Conservation (phyloP, 768 basidiomycete species). For the Fomitopsis pulvina region DNA sequence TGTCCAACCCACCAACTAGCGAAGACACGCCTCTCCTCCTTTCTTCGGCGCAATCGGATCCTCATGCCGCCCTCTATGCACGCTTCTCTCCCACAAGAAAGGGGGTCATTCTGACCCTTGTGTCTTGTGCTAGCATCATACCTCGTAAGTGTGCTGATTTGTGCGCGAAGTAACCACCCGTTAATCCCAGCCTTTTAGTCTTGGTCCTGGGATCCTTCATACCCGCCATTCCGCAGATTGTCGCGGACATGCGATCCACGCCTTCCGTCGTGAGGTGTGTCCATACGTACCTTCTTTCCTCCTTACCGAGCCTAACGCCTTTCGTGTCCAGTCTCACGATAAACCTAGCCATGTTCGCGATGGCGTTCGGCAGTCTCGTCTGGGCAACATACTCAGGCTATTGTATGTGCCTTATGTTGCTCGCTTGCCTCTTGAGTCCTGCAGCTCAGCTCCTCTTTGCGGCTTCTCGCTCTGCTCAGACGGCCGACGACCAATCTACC, state of each 20-base stretch:
- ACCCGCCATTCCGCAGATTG: slow-evolving; percentile 70
- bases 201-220: slow-evolving; percentile 66
- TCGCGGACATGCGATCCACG: slow-evolving; percentile 53
- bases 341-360: slow-evolving; percentile 41
- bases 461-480: slow-evolving; percentile 30
- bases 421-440: too few relatives aligned
- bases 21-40: neutral
- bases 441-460: neutral
- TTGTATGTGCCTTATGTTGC: too few relatives aligned
- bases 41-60: neutral
- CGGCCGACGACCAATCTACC: slow-evolving; percentile 57
- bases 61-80: slow-evolving; percentile 33
- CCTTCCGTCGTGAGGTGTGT: slow-evolving; percentile 48
- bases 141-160: slow-evolving; percentile 43
- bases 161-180: neutral
- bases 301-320: neutral
- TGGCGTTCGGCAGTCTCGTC: slow-evolving; percentile 39
- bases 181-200: slow-evolving; percentile 33
- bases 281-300: slow-evolving; percentile 1
- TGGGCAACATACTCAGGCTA: slow-evolving; percentile 48
- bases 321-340: slow-evolving; percentile 36
- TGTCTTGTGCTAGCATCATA: slow-evolving; percentile 56
- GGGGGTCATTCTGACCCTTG: slow-evolving; percentile 45
- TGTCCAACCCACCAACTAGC: too few relatives aligned
- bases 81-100: slow-evolving; percentile 51